A percentile compares a stretch with the other conserved stretches of the same genome.
Conservation (phyloP, 495 filamentous ascomycete genomes). For the Lineolata rhizophorae region DNA sequence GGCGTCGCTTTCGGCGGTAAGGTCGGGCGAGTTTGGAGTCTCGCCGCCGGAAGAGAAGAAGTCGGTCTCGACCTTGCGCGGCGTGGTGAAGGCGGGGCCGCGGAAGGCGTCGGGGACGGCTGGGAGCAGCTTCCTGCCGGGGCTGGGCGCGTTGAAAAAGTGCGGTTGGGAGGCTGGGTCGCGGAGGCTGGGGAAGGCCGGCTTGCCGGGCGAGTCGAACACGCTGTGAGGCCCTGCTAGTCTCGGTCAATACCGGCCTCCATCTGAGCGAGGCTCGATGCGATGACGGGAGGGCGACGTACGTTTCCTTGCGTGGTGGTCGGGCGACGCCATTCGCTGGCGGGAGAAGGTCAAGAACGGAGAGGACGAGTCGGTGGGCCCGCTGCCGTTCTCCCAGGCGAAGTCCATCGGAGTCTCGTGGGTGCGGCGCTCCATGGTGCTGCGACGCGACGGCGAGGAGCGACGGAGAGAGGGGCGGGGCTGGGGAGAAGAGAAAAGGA, state of each 20-base stretch:
- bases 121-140: constrained; percentile 11
- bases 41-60: constrained; percentile 61
- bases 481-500: too few relatives aligned
- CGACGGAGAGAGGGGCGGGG: too few relatives aligned
- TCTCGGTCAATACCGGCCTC: constrained; percentile 1
- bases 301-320: constrained; percentile 9
- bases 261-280: too few relatives aligned
- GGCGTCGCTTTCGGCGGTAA: constrained; percentile 43
- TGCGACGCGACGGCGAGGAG: too few relatives aligned
- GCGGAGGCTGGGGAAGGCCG: constrained; percentile 21
- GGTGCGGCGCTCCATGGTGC: background rate
- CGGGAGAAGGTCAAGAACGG: constrained; percentile 7
- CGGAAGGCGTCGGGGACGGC: too few relatives aligned
- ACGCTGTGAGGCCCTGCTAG: constrained; percentile 25
- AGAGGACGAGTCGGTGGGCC: constrained; percentile 7
- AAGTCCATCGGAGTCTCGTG: constrained; percentile 11
- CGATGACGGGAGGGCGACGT: constrained; percentile 1
- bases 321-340: background rate
- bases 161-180: constrained; percentile 24
- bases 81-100: constrained; percentile 56
- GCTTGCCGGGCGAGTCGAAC: constrained; percentile 30
- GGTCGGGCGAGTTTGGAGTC: constrained; percentile 46
- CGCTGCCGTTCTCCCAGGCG: constrained; percentile 8
- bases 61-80: constrained; percentile 42
- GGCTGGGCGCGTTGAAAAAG: constrained; percentile 17